Evolutionary conservation across 2,329 filamentous ascomycete genomes (phyloP).

Genomic region (Botrytis tulipae): DNA sequence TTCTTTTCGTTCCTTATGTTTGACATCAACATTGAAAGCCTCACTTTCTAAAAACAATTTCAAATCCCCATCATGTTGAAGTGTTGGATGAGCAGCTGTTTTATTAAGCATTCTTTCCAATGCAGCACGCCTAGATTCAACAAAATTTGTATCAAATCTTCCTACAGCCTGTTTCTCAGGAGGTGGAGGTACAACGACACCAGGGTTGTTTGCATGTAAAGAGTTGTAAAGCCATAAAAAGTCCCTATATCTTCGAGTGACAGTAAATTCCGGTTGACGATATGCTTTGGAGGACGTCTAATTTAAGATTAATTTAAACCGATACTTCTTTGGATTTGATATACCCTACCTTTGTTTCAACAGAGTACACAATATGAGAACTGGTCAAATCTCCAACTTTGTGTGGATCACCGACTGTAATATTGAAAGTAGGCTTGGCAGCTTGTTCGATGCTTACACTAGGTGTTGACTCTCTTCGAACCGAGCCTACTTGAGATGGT

Average conservation of each 20-base stretch:
- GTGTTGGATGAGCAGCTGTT: constrained; percentile 79
- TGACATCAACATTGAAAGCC: constrained; percentile 91
- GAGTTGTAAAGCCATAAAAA: constrained; percentile 98
- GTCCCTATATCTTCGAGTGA: constrained; percentile 91
- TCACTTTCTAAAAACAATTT: constrained; percentile 98
- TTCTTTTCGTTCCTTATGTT: constrained; percentile 93
- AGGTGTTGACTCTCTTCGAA: constrained; percentile 58
- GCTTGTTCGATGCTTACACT: constrained; percentile 92
- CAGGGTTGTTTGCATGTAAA: constrained; percentile 90
- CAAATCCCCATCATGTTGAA: constrained; percentile 90
- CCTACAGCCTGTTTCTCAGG: constrained; percentile 98
- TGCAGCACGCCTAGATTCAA: constrained; percentile 86
- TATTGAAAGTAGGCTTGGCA: constrained; percentile 85
- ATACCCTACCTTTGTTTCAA: constrained; percentile 75
- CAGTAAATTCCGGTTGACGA: constrained; percentile 85
- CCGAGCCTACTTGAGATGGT: constrained; percentile 52
- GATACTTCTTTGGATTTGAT: background rate
- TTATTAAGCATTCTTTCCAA: constrained; percentile 98
- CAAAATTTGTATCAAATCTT: constrained; percentile 93
- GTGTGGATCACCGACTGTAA: constrained; percentile 91
- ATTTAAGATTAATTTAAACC: constrained; percentile 24
- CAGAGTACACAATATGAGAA: constrained; percentile 96
- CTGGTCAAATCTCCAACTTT: constrained; percentile 97
- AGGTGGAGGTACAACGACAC: constrained; percentile 90
- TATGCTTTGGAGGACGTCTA: constrained; percentile 96